Conservation (phyloP, 805 yeast genomes). For the Sugiyamaella americana region DNA sequence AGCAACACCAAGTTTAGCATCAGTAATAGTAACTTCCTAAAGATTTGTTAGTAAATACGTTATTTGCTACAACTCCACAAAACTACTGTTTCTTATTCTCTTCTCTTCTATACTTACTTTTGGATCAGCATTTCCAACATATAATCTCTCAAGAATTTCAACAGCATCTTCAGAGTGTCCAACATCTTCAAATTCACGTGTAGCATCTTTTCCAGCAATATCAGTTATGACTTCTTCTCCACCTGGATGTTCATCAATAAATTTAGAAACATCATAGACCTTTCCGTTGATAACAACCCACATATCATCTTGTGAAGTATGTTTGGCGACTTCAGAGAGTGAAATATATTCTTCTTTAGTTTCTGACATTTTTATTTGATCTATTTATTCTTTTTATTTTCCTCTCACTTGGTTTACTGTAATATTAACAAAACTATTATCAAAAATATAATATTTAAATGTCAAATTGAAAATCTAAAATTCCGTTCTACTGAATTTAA, state of each 20-base stretch:
- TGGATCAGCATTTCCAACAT: slow-evolving; percentile 74
- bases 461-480: no score
- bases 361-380: slow-evolving; percentile 10
- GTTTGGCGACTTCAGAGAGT: slow-evolving; percentile 40
- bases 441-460: no score
- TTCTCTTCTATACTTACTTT: slow-evolving; percentile 25
- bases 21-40: slow-evolving; percentile 12
- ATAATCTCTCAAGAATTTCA: slow-evolving; percentile 59
- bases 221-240: slow-evolving; percentile 78
- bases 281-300: slow-evolving; percentile 70
- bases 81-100: no score
- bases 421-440: no score
- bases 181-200: slow-evolving; percentile 69
- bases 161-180: slow-evolving; percentile 98
- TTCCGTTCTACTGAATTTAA: no score
- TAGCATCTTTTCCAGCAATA: slow-evolving; percentile 76
- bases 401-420: no score
- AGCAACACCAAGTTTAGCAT: slow-evolving; percentile 15
- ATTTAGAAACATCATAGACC: slow-evolving; percentile 56
- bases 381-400: no score
- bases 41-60: slow-evolving; percentile 2
- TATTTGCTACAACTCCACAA: not conserved
- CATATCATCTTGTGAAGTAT: slow-evolving; percentile 47
- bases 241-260: slow-evolving; percentile 67
- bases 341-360: slow-evolving; percentile 25